These are phyloP conservation scores for Golubevia pallescens DNA, from an alignment of 1,284 basidiomycete species.

Conservation along the genomic window DNA sequence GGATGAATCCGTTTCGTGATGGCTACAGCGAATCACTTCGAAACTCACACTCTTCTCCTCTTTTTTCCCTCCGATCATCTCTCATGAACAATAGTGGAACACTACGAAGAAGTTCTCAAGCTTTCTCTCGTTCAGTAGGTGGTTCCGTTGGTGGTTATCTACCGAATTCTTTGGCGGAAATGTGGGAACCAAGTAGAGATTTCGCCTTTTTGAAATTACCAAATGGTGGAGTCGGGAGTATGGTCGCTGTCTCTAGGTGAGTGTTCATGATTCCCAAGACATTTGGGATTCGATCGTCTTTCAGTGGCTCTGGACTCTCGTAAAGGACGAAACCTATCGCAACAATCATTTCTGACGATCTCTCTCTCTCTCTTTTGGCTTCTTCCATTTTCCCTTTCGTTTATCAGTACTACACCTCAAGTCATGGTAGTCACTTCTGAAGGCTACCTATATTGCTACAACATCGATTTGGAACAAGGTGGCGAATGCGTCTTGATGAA, in stretches of 20 bases:
- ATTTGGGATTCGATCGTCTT: too few species aligned
- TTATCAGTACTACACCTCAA: constrained; percentile 81
- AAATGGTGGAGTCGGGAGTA: constrained; percentile 71
- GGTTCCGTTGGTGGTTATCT: constrained; percentile 83
- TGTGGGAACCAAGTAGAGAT: constrained; percentile 95
- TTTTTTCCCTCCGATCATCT: constrained; percentile 39
- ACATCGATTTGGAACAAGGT: constrained; percentile 92
- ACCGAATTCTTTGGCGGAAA: constrained; percentile 86
- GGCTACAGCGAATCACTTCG: too few species aligned
- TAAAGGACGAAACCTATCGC: too few species aligned
- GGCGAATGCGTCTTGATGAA: constrained; percentile 94
- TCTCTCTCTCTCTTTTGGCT: not conserved
- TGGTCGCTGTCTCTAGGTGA: constrained; percentile 50
- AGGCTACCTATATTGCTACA: constrained; percentile 93
- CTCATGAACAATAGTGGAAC: constrained; percentile 68
- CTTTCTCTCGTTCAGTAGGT: constrained; percentile 32
- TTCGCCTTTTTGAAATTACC: constrained; percentile 91
- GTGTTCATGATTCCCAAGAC: too few species aligned
- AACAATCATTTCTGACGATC: too few species aligned
- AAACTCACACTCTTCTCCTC: not conserved
- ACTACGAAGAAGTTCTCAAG: constrained; percentile 75
- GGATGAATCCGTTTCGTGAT: too few species aligned
- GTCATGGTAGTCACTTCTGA: constrained; percentile 97
- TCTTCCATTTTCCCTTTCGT: constrained; percentile 3
- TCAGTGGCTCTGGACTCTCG: too few species aligned